Conservation (phyloP, 192 early-diverging fungal genomes). For the Coemansia umbellata region DNA sequence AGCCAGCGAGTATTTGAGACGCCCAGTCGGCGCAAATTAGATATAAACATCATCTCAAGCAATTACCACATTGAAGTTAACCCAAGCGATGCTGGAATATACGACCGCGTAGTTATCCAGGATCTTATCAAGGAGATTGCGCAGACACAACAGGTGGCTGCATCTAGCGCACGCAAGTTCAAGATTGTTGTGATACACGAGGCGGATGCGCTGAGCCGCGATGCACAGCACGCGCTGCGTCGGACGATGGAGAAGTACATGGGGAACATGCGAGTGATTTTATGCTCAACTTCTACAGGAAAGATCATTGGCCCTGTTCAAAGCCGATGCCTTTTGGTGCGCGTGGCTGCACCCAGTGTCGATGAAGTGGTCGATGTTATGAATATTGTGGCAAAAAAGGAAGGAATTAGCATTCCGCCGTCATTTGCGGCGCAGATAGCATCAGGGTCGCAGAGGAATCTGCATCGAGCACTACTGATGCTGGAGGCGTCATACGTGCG, state of each 20-base stretch:
- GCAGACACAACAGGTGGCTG: constrained; percentile 90
- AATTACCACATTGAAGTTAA: constrained; percentile 97
- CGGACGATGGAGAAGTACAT: constrained; percentile 99
- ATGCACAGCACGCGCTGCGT: constrained; percentile 93
- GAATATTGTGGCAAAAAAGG: constrained; percentile 74
- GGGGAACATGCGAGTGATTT: constrained; percentile 84
- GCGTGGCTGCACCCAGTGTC: constrained; percentile 74
- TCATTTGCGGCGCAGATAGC: constrained; percentile 67
- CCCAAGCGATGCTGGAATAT: constrained; percentile 93
- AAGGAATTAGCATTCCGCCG: constrained; percentile 63
- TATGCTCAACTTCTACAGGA: constrained; percentile 85
- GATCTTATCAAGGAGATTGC: constrained; percentile 96
- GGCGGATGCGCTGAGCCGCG: constrained; percentile 81
- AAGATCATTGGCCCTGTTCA: constrained; percentile 92
- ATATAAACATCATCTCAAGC: constrained; percentile 83
- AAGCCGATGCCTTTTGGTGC: constrained; percentile 84
- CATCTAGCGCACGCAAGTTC: constrained; percentile 73
- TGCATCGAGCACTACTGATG: constrained; percentile 87
- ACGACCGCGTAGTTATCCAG: constrained; percentile 90
- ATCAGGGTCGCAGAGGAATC: constrained; percentile 67
- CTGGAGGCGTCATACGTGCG: constrained; percentile 76
- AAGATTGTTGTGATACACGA: constrained; percentile 96
- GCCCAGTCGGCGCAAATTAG: constrained; percentile 79
- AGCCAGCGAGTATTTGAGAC: constrained; percentile 83
- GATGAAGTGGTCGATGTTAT: constrained; percentile 75